phyloP scores from a whole-genome alignment of 169 alveolate genomes.

The Cystoisospora suis region DNA sequence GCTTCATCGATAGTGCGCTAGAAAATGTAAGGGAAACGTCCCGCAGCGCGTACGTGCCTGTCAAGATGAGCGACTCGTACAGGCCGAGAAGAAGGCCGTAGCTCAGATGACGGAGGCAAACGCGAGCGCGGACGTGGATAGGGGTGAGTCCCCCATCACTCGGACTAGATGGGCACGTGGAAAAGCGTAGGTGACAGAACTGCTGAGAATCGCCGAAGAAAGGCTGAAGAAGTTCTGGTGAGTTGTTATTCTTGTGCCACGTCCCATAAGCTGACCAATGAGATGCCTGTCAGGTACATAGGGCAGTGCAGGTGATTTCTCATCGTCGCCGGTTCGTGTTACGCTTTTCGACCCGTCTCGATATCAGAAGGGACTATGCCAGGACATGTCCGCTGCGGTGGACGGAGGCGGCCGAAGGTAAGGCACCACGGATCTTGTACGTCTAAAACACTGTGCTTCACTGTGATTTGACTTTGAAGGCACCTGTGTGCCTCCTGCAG shows the following conservation, averaged over 20 bases:
- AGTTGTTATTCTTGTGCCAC: neutral
- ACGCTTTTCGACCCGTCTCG: neutral
- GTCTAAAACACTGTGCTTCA: neutral
- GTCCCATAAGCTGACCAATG: neutral
- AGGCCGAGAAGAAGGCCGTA: slow-evolving; percentile 11
- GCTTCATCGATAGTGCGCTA: neutral
- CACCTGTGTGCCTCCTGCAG: slow-evolving; percentile 7
- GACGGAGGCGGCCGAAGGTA: neutral
- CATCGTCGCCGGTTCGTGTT: neutral
- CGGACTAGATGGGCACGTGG: neutral
- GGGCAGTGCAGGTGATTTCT: slow-evolving; percentile 11
- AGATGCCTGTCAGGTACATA: neutral
- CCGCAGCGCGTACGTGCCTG: neutral
- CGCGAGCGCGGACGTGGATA: neutral
- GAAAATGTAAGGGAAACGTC: neutral
- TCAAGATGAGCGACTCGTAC: neutral
- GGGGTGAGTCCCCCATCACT: neutral
- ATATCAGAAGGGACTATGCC: neutral
- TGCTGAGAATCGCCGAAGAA: slow-evolving; percentile 5
- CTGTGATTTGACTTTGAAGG: neutral
- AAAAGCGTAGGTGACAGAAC: neutral
- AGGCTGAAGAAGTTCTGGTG: slow-evolving; percentile 13
- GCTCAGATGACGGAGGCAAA: neutral
- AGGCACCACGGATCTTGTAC: neutral
- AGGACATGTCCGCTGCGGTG: neutral